Evolutionary conservation across 768 basidiomycete species (phyloP).

Genomic region (Rhizopogon sp.): DNA sequence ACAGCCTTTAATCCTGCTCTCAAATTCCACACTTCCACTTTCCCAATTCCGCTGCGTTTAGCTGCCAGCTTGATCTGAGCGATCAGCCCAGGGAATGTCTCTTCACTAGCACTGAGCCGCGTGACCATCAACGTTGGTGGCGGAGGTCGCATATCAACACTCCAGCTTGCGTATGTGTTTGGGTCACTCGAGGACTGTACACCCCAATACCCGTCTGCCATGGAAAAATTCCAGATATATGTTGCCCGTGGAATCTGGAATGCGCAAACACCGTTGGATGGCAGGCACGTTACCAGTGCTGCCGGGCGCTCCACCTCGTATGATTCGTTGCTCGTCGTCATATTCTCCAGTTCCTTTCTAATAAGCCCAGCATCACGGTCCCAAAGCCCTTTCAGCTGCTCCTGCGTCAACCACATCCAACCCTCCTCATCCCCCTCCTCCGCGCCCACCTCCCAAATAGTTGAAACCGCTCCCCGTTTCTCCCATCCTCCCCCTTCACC

Average conservation of each 20-base stretch:
- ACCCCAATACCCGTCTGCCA: conserved; percentile 16
- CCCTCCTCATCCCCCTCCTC: conserved; percentile 11
- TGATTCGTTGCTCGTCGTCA: conserved; percentile 4
- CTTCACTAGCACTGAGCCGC: conserved; percentile 29
- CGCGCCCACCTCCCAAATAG: conserved; percentile 32
- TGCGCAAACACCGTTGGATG: conserved; percentile 43
- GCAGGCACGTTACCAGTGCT: conserved; percentile 35
- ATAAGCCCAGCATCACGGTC: conserved; percentile 35
- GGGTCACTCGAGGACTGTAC: conserved; percentile 11
- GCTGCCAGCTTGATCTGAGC: conserved; percentile 31
- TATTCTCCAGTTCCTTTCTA: conserved; percentile 22
- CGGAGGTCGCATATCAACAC: conserved; percentile 29
- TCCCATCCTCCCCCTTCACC: conserved; percentile 39
- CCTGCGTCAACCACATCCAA: conserved; percentile 29
- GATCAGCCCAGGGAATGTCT: conserved; percentile 32
- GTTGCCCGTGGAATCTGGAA: conserved; percentile 34
- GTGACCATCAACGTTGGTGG: conserved; percentile 38
- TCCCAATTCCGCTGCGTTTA: conserved; percentile 25
- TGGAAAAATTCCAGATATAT: conserved; percentile 6
- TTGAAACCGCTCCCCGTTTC: conserved; percentile 29
- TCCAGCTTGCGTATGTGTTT: conserved; percentile 38
- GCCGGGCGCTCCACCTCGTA: conserved; percentile 8
- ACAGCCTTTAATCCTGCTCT: conserved; percentile 25
- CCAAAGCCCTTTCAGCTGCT: conserved; percentile 34
- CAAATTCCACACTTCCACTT: conserved; percentile 46